phyloP scores from a whole-genome alignment of 2,329 filamentous ascomycete species.

The Coniosporium tulheliwenetii region DNA sequence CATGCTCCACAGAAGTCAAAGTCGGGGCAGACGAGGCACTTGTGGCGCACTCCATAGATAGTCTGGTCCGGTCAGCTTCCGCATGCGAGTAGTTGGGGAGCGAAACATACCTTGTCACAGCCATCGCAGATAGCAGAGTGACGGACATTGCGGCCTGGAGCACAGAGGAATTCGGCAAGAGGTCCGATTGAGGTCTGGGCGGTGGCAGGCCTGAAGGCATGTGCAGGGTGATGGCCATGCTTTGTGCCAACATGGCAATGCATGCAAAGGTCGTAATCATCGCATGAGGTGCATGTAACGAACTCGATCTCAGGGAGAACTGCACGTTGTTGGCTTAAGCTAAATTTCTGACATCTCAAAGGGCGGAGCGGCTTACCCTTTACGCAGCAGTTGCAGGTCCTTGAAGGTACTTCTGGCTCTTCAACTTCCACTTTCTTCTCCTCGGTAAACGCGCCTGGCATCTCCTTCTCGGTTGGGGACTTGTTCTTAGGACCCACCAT shows the following conservation, averaged over 20 bases:
- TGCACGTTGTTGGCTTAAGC: neutral
- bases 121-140: slow-evolving; percentile 91
- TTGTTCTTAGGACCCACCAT: slow-evolving; percentile 52
- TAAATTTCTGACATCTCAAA: neutral
- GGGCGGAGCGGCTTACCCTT: slow-evolving; percentile 27
- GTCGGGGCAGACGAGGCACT: slow-evolving; percentile 92
- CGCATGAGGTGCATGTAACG: slow-evolving; percentile 69
- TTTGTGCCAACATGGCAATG: slow-evolving; percentile 58
- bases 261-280: slow-evolving; percentile 87
- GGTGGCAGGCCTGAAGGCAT: slow-evolving; percentile 58
- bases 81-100: neutral
- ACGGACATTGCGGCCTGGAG: slow-evolving; percentile 61
- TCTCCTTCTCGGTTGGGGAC: slow-evolving; percentile 16
- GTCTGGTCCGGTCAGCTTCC: slow-evolving; percentile 29
- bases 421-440: slow-evolving; percentile 23
- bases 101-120: slow-evolving; percentile 51
- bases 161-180: slow-evolving; percentile 51
- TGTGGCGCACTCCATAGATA: slow-evolving; percentile 82
- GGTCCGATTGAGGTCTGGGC: slow-evolving; percentile 45
- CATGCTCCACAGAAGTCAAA: slow-evolving; percentile 89
- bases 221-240: slow-evolving; percentile 84
- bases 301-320: slow-evolving; percentile 58
- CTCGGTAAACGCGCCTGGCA: slow-evolving; percentile 27
- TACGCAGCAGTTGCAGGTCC: slow-evolving; percentile 61
- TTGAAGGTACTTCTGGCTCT: slow-evolving; percentile 27